Conservation (phyloP, 23 red algal genomes). For the Chondrus crispus region DNA sequence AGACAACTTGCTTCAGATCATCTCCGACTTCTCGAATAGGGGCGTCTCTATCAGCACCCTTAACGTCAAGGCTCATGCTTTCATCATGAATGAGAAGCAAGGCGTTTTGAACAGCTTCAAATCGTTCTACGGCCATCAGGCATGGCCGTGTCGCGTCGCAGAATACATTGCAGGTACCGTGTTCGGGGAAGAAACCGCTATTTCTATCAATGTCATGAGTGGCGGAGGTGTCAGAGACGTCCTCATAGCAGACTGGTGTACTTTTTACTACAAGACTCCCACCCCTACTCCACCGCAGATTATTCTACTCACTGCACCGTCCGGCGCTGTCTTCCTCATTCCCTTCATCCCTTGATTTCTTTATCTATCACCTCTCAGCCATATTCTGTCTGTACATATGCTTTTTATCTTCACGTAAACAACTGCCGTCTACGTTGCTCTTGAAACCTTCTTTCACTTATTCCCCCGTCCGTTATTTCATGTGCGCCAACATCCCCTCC, state of each 20-base stretch:
- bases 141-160: slow-evolving; percentile 9
- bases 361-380: too few relatives aligned
- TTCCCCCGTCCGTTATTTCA: neutral
- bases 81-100: neutral
- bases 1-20: neutral
- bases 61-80: slow-evolving; percentile 28
- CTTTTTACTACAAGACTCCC: slow-evolving; percentile 13
- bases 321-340: neutral
- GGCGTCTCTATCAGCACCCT: slow-evolving; percentile 42
- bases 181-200: neutral
- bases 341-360: slow-evolving; percentile 6
- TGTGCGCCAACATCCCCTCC: slow-evolving; percentile 22
- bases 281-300: slow-evolving; percentile 35
- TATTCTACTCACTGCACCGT: neutral
- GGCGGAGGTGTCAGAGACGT: slow-evolving; percentile 52
- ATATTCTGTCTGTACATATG: too few relatives aligned
- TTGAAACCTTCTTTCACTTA: neutral
- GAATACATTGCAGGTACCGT: slow-evolving; percentile 17
- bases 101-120: slow-evolving; percentile 29
- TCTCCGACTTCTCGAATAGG: slow-evolving; percentile 16
- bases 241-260: slow-evolving; percentile 54
- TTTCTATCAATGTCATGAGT: slow-evolving; percentile 41
- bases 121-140: slow-evolving; percentile 27
- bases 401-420: too few relatives aligned
- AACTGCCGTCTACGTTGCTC: too few relatives aligned